phyloP scores from a whole-genome alignment of 2,329 filamentous ascomycete species.

The Colletotrichum echinochloae region DNA sequence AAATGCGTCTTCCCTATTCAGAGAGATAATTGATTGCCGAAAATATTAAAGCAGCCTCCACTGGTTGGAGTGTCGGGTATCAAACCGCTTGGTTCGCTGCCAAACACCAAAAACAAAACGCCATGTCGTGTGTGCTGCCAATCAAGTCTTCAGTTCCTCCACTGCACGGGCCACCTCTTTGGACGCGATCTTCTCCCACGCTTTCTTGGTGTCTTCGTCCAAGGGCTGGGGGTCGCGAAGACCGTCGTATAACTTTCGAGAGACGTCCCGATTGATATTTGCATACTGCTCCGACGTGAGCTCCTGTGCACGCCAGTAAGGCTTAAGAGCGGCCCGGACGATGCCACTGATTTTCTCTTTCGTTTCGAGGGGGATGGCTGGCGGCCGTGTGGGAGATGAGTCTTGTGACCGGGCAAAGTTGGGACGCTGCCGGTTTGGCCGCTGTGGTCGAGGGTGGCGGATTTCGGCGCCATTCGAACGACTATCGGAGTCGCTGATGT shows the following conservation, averaged over 20 bases:
- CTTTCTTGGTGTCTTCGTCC: conserved; percentile 73
- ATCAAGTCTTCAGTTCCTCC: conserved; percentile 57
- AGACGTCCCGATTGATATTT: conserved; percentile 90
- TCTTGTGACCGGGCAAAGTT: conserved; percentile 65
- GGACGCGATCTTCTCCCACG: conserved; percentile 81
- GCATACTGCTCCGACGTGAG: conserved; percentile 92
- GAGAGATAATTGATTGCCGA: conserved; percentile 12
- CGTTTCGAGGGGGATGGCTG: conserved; percentile 78
- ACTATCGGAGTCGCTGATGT: conserved; percentile 60
- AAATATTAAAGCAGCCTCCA: conserved; percentile 34
- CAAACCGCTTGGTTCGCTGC: conserved; percentile 41
- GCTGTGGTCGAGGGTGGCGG: conserved; percentile 64
- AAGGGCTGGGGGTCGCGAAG: conserved; percentile 67
- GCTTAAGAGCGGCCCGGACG: conserved; percentile 84
- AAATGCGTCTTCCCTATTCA: conserved; percentile 20
- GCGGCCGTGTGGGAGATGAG: conserved; percentile 73
- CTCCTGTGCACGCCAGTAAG: conserved; percentile 79
- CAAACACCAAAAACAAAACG: conserved; percentile 38
- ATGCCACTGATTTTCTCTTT: conserved; percentile 92
- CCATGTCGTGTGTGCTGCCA: conserved; percentile 24
- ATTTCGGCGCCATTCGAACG: conserved; percentile 58
- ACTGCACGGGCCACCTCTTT: conserved; percentile 85
- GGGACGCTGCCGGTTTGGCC: conserved; percentile 56
- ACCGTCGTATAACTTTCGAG: conserved; percentile 85
- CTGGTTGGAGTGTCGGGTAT: conserved; percentile 40